Evolutionary conservation across 306 rosid species (phyloP).

Genomic region (Oxytropis ochrocephala): DNA sequence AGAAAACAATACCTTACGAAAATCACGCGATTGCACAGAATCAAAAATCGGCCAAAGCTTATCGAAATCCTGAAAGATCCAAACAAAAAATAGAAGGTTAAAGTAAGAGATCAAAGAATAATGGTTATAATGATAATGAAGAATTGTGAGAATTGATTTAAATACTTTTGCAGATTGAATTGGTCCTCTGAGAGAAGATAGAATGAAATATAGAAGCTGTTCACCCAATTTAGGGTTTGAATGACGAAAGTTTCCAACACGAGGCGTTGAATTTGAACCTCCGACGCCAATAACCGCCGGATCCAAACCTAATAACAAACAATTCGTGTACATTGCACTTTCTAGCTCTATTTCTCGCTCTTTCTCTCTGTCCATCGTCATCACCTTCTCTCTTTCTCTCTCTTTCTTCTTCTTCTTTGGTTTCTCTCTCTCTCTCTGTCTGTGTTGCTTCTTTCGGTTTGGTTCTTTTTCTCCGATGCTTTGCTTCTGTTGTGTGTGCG

Average conservation of each 20-base stretch:
- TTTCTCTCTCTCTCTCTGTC: not conserved
- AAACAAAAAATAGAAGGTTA: not conserved
- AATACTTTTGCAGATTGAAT: conserved; percentile 82
- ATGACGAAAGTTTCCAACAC: conserved; percentile 95
- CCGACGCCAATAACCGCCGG: conserved; percentile 88
- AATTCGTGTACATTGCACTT: conserved; percentile 99
- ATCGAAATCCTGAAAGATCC: conserved; percentile 83
- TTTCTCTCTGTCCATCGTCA: conserved; percentile 99
- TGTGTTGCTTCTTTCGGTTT: conserved; percentile 7
- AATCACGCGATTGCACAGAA: conserved; percentile 93
- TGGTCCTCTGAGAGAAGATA: conserved; percentile 92
- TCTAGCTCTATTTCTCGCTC: conserved; percentile 98
- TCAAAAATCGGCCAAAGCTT: conserved; percentile 99
- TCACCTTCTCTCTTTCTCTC: conserved; percentile 27
- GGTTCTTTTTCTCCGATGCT: conserved; percentile 27
- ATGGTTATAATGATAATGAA: not conserved
- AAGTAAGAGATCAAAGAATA: conserved; percentile 1
- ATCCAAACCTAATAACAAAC: conserved; percentile 92
- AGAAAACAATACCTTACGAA: conserved; percentile 76
- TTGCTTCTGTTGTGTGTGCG: not conserved
- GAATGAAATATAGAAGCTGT: conserved; percentile 92
- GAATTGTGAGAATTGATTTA: not conserved
- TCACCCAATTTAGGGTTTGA: conserved; percentile 98
- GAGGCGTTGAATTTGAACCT: conserved; percentile 72
- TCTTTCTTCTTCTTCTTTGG: not conserved